Conservation (phyloP, 805 yeast species). For the Groenewaldozyma tartarivorans region DNA sequence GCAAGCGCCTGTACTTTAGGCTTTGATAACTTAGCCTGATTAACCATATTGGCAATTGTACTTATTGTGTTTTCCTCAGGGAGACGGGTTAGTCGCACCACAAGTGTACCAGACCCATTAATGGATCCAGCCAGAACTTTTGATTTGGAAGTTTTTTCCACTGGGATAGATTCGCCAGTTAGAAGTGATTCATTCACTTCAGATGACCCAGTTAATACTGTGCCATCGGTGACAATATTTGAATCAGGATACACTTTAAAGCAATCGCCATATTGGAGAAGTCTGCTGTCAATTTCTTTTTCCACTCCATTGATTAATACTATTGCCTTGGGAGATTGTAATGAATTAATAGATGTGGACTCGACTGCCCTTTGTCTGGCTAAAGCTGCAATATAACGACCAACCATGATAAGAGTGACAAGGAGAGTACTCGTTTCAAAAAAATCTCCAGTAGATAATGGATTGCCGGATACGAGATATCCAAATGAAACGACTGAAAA, state of each 20-base stretch:
- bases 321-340: not conserved
- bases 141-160: not conserved
- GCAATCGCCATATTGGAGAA: not conserved
- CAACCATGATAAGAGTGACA: conserved; percentile 1
- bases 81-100: not conserved
- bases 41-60: no score
- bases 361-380: conserved; percentile 1
- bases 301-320: not conserved
- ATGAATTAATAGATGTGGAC: not conserved
- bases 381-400: not conserved
- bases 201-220: not conserved
- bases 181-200: not conserved
- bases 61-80: not conserved
- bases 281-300: not conserved
- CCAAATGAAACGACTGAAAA: no score
- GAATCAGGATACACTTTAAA: not conserved
- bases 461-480: no score
- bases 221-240: not conserved
- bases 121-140: not conserved
- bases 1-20: no score
- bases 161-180: not conserved
- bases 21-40: no score
- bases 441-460: no score
- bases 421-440: not conserved
- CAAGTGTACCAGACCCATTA: not conserved